Evolutionary conservation across 1,284 basidiomycete genomes (phyloP).

Genomic region (Heterobasidion annosum): DNA sequence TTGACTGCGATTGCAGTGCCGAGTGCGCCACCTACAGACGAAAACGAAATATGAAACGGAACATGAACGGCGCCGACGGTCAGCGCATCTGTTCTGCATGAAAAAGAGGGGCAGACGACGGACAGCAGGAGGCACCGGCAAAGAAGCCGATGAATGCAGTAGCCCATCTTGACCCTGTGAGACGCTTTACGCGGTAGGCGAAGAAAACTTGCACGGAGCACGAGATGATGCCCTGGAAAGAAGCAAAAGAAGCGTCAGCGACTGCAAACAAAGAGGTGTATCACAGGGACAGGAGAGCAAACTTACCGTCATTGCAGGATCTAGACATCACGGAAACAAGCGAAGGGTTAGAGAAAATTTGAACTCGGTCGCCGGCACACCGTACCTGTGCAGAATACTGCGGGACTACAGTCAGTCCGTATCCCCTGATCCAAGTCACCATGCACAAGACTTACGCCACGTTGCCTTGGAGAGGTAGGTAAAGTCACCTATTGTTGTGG

Average conservation of each 20-base stretch:
- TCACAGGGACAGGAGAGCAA: not conserved
- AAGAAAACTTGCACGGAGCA: slow-evolving; percentile 26
- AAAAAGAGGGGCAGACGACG: not conserved
- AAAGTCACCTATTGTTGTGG: not conserved
- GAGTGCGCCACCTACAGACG: slow-evolving; percentile 20
- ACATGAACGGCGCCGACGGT: too few species aligned
- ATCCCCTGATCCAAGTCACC: not conserved
- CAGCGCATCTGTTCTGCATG: not conserved
- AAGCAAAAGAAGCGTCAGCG: not conserved
- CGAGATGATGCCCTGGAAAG: slow-evolving; percentile 16
- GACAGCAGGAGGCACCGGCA: slow-evolving; percentile 7
- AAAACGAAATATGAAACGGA: too few species aligned
- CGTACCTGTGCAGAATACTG: not conserved
- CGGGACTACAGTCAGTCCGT: not conserved
- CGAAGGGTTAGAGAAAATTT: not conserved
- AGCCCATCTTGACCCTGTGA: slow-evolving; percentile 15
- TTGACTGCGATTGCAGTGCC: slow-evolving; percentile 26
- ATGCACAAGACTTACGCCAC: not conserved
- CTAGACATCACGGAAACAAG: not conserved
- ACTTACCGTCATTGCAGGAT: slow-evolving; percentile 3
- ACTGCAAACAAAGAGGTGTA: too few species aligned
- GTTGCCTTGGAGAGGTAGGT: not conserved
- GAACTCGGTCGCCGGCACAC: not conserved
- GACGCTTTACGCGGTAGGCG: slow-evolving; percentile 23
- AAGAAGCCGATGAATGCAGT: slow-evolving; percentile 12